Evolutionary conservation across 257 asterid genomes (phyloP).

Genomic region (Scutellaria minor): DNA sequence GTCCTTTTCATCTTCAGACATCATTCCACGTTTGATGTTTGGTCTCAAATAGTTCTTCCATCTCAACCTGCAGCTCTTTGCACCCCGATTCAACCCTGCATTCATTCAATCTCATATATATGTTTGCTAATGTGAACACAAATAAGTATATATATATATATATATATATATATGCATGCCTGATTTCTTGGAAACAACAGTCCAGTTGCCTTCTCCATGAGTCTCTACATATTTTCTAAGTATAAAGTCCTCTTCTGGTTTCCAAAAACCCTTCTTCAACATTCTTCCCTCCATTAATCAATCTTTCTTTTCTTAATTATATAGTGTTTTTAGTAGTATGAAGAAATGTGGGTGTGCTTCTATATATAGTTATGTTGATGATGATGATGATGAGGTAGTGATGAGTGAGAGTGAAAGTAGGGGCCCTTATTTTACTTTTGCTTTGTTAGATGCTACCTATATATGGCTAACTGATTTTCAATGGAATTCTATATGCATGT

Average conservation of each 20-base stretch:
- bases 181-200: conserved; percentile 53
- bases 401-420: conserved; percentile 3
- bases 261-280: conserved; percentile 68
- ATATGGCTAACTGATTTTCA: neutral
- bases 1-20: conserved; percentile 64
- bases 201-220: conserved; percentile 71
- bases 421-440: conserved; percentile 15
- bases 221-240: conserved; percentile 59
- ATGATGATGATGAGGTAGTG: neutral
- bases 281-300: conserved; percentile 25
- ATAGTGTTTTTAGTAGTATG: too few species aligned
- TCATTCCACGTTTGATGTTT: conserved; percentile 64
- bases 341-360: neutral
- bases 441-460: neutral
- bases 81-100: conserved; percentile 57
- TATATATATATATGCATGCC: conserved; percentile 31
- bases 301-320: neutral
- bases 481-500: neutral
- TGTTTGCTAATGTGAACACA: neutral
- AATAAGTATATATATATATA: neutral
- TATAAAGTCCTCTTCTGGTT: conserved; percentile 63
- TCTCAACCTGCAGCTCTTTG: conserved; percentile 69
- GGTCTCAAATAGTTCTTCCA: conserved; percentile 74
- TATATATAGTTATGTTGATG: neutral
- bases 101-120: too few species aligned